Evolutionary conservation across 495 filamentous ascomycete genomes (phyloP).

Genomic region (Xylaria scruposa): DNA sequence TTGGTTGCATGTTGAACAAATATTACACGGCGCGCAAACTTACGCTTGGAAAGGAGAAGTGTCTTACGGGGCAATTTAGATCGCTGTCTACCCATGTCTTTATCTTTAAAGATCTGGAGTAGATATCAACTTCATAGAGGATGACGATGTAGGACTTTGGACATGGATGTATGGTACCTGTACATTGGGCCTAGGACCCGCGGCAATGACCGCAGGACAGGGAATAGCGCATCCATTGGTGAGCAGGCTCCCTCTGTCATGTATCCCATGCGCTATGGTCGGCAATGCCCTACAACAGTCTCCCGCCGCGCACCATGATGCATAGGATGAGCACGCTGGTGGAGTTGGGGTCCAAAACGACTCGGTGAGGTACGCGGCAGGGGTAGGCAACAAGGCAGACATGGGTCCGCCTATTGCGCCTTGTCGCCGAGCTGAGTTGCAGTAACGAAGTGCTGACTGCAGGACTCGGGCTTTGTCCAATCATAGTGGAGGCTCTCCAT

Average conservation of each 20-base stretch:
- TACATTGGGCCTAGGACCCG: conserved; percentile 41
- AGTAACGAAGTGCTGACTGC: conserved; percentile 43
- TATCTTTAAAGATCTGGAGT: conserved; percentile 43
- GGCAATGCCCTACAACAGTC: conserved; percentile 43
- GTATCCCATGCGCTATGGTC: conserved; percentile 36
- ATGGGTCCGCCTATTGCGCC: conserved; percentile 39
- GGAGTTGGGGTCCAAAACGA: conserved; percentile 44
- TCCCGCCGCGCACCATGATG: conserved; percentile 45
- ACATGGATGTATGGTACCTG: conserved; percentile 38
- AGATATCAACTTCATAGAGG: conserved; percentile 38
- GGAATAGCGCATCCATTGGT: conserved; percentile 38
- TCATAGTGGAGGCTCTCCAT: conserved; percentile 34
- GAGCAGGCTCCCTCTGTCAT: conserved; percentile 42
- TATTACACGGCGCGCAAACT: conserved; percentile 30
- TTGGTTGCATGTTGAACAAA: conserved; percentile 35
- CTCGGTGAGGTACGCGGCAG: conserved; percentile 43
- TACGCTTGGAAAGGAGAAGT: conserved; percentile 35
- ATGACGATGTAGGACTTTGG: conserved; percentile 46
- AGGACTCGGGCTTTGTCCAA: conserved; percentile 44
- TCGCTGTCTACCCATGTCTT: conserved; percentile 44
- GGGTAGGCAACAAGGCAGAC: conserved; percentile 47
- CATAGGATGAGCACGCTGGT: conserved; percentile 40
- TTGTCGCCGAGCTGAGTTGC: conserved; percentile 45
- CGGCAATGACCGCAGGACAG: conserved; percentile 42
- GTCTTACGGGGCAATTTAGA: conserved; percentile 37